Evolutionary conservation across 2,329 filamentous ascomycete genomes (phyloP), one percentile per base, ranked within the genome.

Genomic region (Colletotrichum sp.): DNA sequence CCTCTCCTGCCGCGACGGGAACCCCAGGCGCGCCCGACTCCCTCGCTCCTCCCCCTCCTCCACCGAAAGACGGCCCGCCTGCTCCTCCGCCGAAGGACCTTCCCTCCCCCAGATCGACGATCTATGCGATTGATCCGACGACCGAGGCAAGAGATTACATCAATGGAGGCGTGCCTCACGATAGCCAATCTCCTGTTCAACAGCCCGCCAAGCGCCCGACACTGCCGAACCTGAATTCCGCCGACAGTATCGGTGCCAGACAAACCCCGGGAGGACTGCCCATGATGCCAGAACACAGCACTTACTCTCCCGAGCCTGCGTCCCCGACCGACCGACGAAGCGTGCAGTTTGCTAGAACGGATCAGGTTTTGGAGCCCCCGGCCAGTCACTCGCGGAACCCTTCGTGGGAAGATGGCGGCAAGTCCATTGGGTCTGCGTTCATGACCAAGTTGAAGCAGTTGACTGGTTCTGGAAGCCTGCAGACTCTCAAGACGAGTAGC

Each of bases 361-460:
- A 92, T 66, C 83, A 85, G 32, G 86, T 82, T 78, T 81, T 84
- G 78, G 92, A 90, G 38, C 85, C 88, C 7, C 85, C 88, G 9
- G 78, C 84, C 24, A 82, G 87, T 24, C 91, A 92, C 78, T 91
- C 90, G 36, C 89, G 92, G 74, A 89, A 93, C 58, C 89, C 91
- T 38, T 95, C 94, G 6, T 90, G 90, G 86, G 92, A 94, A 61
- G 92, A 94, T 67, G 88, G 85, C n/a, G 87, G 86, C 72, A 93
- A 92, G 83, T 90, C 90, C 26, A 88, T 89, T 75, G 87, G 90
- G 71, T 90, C 91, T 26, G 93, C 93, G 28, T 89, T 98, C 78
- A 95, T 98, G 84, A 93, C 93, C 21, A 96, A 94, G 82, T 84
- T 98, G 77, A 95, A 94, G 82, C 93, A 94, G 5, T 86, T 98